Conservation (phyloP, 176 grass and related monocot species). For the Carex parvula region DNA sequence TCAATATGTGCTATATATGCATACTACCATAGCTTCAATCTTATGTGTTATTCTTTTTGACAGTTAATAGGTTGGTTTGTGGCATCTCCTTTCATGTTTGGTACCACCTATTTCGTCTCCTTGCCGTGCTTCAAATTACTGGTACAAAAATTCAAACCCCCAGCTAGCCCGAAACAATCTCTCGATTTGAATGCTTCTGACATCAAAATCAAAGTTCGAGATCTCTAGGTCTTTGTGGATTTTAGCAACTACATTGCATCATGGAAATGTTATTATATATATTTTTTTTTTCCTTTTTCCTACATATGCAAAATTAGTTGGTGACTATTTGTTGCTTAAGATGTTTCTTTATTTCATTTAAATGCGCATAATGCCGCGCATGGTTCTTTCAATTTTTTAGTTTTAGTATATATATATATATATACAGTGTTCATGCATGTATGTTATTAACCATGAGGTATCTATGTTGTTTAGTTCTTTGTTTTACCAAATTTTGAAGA, state of each 20-base stretch:
- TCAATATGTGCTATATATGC: too few relatives aligned
- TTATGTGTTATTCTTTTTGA: not conserved
- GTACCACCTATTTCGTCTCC: conserved; percentile 19
- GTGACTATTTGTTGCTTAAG: not conserved
- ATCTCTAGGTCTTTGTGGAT: conserved; percentile 9
- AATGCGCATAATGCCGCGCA: not conserved
- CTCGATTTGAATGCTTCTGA: conserved; percentile 15
- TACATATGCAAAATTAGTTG: not conserved
- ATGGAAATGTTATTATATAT: conserved; percentile 7
- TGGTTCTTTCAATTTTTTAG: not conserved
- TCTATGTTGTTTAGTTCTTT: not conserved
- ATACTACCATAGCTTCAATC: too few relatives aligned
- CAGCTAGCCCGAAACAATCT: conserved; percentile 19
- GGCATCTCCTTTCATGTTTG: conserved; percentile 42
- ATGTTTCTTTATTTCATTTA: not conserved
- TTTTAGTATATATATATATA: not conserved
- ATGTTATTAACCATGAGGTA: not conserved
- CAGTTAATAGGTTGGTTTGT: conserved; percentile 46
- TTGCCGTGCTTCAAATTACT: conserved; percentile 36
- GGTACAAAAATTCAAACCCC: conserved; percentile 27
- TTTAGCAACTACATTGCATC: not conserved
- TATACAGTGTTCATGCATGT: not conserved
- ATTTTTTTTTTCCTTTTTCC: not conserved
- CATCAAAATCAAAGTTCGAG: conserved; percentile 34
- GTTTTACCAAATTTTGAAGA: not conserved